Percentiles rank a stretch among this genome's conserved stretches.
Evolutionary conservation across 2,329 filamentous ascomycete species (phyloP).

Genomic region (Chrysosphaeria jannelii): DNA sequence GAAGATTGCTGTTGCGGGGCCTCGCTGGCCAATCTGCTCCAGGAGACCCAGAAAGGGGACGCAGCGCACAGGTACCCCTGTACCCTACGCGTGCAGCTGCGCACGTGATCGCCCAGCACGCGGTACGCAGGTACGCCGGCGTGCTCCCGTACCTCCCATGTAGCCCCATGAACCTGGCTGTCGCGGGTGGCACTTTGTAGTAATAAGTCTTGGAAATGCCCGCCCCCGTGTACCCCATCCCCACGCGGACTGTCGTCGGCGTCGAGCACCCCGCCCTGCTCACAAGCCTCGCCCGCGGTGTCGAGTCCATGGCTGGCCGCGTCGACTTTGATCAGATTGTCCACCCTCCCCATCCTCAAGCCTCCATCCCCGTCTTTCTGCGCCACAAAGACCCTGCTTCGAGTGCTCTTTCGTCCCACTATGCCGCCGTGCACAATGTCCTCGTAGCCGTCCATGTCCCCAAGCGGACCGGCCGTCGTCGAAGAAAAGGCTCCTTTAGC

Average conservation of each 20-base stretch:
- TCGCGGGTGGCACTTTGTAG: no score
- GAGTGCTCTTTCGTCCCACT: constrained; percentile 48
- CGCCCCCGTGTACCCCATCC: constrained; percentile 11
- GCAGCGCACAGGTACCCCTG: no score
- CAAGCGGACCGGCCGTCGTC: constrained; percentile 57
- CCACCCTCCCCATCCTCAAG: constrained; percentile 14
- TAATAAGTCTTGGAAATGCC: no score
- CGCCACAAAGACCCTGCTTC: constrained; percentile 53
- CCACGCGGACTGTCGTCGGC: constrained; percentile 11
- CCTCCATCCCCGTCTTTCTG: constrained; percentile 38
- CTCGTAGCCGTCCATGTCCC: constrained; percentile 68
- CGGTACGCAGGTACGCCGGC: no score
- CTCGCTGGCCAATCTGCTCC: no score
- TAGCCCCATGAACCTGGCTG: background rate
- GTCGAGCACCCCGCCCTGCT: constrained; percentile 15
- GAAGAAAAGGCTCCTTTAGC: constrained; percentile 46
- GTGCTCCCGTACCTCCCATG: no score
- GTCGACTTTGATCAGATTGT: constrained; percentile 14
- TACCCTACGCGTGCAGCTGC: no score
- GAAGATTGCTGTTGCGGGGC: no score
- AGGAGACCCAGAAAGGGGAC: no score
- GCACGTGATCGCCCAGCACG: no score
- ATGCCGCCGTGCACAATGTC: constrained; percentile 49
- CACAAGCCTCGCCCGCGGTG: constrained; percentile 12
- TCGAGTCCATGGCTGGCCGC: constrained; percentile 12